Percentiles rank a stretch among this genome's conserved stretches.
Evolutionary conservation across 768 basidiomycete genomes (phyloP).

Genomic region (Boletellus sp.): DNA sequence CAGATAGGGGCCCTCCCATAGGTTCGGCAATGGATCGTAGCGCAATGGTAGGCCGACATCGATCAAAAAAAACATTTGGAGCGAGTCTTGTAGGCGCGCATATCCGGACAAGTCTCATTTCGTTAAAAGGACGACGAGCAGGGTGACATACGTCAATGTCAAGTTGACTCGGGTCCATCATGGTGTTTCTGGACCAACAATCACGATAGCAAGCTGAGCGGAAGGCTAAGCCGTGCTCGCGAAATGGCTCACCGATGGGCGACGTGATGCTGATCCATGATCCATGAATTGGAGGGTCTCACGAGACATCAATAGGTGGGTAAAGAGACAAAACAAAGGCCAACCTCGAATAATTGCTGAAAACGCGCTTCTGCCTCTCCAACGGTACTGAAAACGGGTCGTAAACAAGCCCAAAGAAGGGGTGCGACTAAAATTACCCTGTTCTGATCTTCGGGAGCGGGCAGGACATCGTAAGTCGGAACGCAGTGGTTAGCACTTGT

Average conservation of each 20-base stretch:
- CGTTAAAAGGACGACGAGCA: neutral
- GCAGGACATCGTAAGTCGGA: constrained; percentile 24
- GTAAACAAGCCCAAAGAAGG: constrained; percentile 25
- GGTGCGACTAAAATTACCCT: constrained; percentile 35
- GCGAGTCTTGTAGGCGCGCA: neutral
- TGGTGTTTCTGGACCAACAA: neutral
- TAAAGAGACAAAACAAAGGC: neutral
- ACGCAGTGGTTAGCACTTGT: constrained; percentile 32
- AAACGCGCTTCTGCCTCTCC: constrained; percentile 22
- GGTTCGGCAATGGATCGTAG: constrained; percentile 27
- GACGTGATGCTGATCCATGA: neutral
- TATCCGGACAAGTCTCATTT: neutral
- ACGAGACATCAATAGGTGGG: neutral
- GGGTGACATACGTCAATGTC: neutral
- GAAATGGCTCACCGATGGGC: neutral
- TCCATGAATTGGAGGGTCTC: neutral
- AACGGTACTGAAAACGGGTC: constrained; percentile 24
- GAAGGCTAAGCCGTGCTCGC: neutral
- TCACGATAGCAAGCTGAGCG: neutral
- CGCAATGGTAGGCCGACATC: constrained; percentile 25
- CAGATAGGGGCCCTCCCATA: constrained; percentile 25
- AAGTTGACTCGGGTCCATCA: neutral
- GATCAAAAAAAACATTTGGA: constrained; percentile 3
- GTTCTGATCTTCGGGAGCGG: constrained; percentile 1
- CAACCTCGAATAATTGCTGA: constrained; percentile 30